phyloP scores from a whole-genome alignment of 202 grass and related monocot genomes.

The Musa balbisiana region DNA sequence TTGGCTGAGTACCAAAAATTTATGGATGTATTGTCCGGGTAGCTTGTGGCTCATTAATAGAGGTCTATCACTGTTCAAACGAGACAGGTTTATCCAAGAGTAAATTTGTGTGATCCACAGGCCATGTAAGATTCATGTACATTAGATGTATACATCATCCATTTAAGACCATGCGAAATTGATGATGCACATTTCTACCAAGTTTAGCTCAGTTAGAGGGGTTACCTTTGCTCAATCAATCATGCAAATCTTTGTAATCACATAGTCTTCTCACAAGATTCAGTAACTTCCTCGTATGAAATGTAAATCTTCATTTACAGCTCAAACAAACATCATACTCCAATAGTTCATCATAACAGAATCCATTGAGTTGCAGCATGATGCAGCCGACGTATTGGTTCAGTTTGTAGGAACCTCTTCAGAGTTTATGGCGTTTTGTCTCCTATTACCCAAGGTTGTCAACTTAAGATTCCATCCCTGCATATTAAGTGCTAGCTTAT shows the following conservation, averaged over 20 bases:
- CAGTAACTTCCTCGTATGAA: no score
- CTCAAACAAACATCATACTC: background rate
- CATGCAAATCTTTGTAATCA: no score
- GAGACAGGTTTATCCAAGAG: no score
- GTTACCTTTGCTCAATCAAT: no score
- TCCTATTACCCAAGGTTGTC: background rate
- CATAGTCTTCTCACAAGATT: no score
- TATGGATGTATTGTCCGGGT: background rate
- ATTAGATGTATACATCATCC: background rate
- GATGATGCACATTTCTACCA: no score
- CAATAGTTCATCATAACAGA: background rate
- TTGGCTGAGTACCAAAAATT: background rate
- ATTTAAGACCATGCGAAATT: no score
- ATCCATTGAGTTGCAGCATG: background rate
- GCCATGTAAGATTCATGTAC: background rate
- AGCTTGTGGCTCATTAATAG: background rate
- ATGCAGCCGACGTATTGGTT: background rate
- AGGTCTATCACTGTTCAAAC: background rate
- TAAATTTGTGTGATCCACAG: background rate
- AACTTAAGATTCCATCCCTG: slow-evolving; percentile 3
- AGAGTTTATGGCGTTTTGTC: background rate
- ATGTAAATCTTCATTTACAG: background rate
- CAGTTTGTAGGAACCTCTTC: background rate
- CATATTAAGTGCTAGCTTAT: background rate
- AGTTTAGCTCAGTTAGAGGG: no score